Percentiles rank a stretch among this genome's conserved stretches.
Conservation (phyloP, 495 filamentous ascomycete species). For the Penicillium pancosmium region DNA sequence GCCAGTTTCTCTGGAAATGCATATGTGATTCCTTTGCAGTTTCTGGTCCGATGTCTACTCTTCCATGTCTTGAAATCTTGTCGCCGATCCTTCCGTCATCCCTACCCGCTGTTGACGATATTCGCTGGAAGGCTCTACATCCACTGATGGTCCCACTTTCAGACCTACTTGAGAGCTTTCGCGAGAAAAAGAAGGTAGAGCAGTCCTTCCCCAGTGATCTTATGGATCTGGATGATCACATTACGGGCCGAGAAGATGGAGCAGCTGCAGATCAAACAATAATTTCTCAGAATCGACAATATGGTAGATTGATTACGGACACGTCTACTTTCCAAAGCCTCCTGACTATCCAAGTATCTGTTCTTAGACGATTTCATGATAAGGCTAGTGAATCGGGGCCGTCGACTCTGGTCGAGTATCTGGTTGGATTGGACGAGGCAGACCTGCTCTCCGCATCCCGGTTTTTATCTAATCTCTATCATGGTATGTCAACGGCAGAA, state of each 20-base stretch:
- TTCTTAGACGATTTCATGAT: conserved; percentile 32
- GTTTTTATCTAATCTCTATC: conserved; percentile 51
- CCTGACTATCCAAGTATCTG: conserved; percentile 40
- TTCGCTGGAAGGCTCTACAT: conserved; percentile 25
- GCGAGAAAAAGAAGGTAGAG: conserved; percentile 30
- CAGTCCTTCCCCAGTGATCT: conserved; percentile 43
- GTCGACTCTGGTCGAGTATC: conserved; percentile 56
- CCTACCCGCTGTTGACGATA: conserved; percentile 15
- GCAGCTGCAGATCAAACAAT: conserved; percentile 25
- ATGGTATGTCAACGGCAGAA: conserved; percentile 29
- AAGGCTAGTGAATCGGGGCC: conserved; percentile 37
- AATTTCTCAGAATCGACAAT: conserved; percentile 34
- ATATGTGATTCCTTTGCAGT: conserved; percentile 38
- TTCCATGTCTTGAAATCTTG: conserved; percentile 39
- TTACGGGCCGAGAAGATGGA: conserved; percentile 59
- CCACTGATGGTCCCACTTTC: conserved; percentile 34
- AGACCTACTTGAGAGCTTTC: conserved; percentile 46
- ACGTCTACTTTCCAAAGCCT: conserved; percentile 38
- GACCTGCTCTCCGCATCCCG: conserved; percentile 60
- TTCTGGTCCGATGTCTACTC: conserved; percentile 31
- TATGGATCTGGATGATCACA: conserved; percentile 81
- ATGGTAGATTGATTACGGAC: conserved; percentile 32
- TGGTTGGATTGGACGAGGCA: conserved; percentile 58
- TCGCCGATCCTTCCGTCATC: conserved; percentile 33
- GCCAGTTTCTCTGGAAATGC: conserved; percentile 34